Percentiles rank a stretch among this genome's conserved stretches.
phyloP scores from a whole-genome alignment of 2,329 filamentous ascomycete species.

The Aureobasidium uvarum region DNA sequence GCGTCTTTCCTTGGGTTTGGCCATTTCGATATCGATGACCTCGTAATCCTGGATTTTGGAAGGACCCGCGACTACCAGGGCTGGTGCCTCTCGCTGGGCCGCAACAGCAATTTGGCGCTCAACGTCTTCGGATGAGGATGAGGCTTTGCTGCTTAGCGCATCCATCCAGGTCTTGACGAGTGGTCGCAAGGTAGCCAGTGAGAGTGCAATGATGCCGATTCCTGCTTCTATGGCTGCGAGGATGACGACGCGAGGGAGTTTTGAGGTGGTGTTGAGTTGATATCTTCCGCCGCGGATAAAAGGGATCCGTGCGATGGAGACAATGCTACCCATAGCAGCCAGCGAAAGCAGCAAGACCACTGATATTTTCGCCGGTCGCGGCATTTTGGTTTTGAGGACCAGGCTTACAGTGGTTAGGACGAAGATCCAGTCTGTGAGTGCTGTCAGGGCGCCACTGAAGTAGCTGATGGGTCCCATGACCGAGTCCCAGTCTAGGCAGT shows the following conservation, averaged over 20 bases:
- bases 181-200: slow-evolving; percentile 26
- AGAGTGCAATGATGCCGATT: slow-evolving; percentile 34
- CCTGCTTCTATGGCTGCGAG: slow-evolving; percentile 38
- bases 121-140: background rate
- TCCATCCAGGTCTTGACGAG: slow-evolving; percentile 29
- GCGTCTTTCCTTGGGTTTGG: background rate
- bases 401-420: slow-evolving; percentile 44
- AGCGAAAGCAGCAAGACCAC: slow-evolving; percentile 44
- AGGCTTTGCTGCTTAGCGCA: slow-evolving; percentile 3
- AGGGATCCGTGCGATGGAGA: slow-evolving; percentile 34
- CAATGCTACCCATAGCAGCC: slow-evolving; percentile 35
- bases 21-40: slow-evolving; percentile 5
- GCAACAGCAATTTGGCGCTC: slow-evolving; percentile 1
- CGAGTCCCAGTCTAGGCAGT: slow-evolving; percentile 27
- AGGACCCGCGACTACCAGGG: background rate
- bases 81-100: background rate
- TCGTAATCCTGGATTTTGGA: background rate
- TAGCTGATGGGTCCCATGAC: slow-evolving; percentile 31
- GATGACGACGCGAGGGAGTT: slow-evolving; percentile 33
- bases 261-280: slow-evolving; percentile 33
- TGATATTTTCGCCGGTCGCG: slow-evolving; percentile 44
- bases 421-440: slow-evolving; percentile 40
- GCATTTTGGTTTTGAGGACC: slow-evolving; percentile 45
- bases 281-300: slow-evolving; percentile 31
- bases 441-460: slow-evolving; percentile 38